A percentile compares a stretch with the other conserved stretches of the same genome.
These are phyloP conservation scores for Leptographium lundbergii DNA, from an alignment of 2,329 filamentous ascomycete genomes.

Conservation along the genomic window DNA sequence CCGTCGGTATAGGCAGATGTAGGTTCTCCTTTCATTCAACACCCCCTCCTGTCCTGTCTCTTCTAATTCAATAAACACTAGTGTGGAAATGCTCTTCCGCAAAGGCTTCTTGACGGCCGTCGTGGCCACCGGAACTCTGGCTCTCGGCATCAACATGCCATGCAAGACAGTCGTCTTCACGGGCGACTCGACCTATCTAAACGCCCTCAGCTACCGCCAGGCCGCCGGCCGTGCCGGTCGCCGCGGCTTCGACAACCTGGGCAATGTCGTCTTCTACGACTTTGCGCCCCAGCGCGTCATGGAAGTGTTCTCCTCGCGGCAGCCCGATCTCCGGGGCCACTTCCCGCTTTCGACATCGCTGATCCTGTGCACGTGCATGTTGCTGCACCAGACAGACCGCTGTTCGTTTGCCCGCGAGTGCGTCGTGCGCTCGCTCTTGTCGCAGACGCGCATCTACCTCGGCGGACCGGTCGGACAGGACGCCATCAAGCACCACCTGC, in stretches of 20 bases:
- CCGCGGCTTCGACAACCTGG: conserved; percentile 67
- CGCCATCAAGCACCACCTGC: conserved; percentile 60
- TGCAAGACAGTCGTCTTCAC: conserved; percentile 71
- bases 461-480: conserved; percentile 56
- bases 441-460: conserved; percentile 57
- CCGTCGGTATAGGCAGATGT: conserved; percentile 14
- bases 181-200: conserved; percentile 52
- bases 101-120: conserved; percentile 54
- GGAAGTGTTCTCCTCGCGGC: conserved; percentile 40
- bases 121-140: conserved; percentile 63
- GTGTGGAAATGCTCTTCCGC: conserved; percentile 43
- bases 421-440: conserved; percentile 33
- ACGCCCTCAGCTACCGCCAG: conserved; percentile 56
- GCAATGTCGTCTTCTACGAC: conserved; percentile 42
- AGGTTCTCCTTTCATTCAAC: no score
- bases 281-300: conserved; percentile 29
- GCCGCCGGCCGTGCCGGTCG: conserved; percentile 66
- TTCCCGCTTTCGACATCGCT: conserved; percentile 52
- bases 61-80: no score
- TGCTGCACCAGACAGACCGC: conserved; percentile 25
- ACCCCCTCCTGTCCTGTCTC: no score
- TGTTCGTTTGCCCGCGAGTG: conserved; percentile 40
- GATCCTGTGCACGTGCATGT: conserved; percentile 42
- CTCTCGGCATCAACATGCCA: conserved; percentile 72
- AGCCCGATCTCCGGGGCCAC: no score